Evolutionary conservation across 192 early-diverging fungal species (phyloP).

Genomic region (Gigaspora rosea): DNA sequence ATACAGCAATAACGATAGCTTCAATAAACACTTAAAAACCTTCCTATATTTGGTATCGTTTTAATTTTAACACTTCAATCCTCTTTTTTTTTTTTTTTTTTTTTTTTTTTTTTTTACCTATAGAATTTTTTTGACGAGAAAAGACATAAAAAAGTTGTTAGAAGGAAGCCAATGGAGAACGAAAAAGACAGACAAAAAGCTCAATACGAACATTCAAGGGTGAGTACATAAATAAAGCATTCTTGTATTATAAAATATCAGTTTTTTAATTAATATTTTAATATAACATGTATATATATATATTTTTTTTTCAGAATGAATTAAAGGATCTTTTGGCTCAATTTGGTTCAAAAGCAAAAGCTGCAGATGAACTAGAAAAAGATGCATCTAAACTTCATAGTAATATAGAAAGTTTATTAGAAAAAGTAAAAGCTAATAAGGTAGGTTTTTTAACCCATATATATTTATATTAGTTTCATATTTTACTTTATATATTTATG

Average conservation of each 20-base stretch:
- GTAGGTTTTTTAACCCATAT: not conserved
- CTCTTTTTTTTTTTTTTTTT: not conserved
- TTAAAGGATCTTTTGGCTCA: not conserved
- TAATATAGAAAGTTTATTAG: not conserved
- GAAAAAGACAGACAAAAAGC: constrained; percentile 2
- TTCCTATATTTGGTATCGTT: not conserved
- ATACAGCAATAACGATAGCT: no score
- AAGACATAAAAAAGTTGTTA: not conserved
- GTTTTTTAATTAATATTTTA: not conserved
- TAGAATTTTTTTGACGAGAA: not conserved
- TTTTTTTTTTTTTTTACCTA: not conserved
- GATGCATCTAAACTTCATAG: not conserved
- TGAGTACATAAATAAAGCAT: not conserved
- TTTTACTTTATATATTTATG: no score
- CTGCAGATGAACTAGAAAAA: not conserved
- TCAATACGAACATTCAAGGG: not conserved
- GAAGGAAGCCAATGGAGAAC: not conserved
- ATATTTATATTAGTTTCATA: not conserved
- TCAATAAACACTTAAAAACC: not conserved
- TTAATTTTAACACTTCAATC: not conserved
- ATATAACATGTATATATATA: no score
- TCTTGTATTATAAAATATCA: not conserved
- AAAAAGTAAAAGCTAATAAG: not conserved
- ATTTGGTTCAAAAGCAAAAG: constrained; percentile 22
- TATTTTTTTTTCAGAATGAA: not conserved